These are phyloP conservation scores for Capsella rubella DNA, from an alignment of 441 rosid species.

Conservation along the genomic window DNA sequence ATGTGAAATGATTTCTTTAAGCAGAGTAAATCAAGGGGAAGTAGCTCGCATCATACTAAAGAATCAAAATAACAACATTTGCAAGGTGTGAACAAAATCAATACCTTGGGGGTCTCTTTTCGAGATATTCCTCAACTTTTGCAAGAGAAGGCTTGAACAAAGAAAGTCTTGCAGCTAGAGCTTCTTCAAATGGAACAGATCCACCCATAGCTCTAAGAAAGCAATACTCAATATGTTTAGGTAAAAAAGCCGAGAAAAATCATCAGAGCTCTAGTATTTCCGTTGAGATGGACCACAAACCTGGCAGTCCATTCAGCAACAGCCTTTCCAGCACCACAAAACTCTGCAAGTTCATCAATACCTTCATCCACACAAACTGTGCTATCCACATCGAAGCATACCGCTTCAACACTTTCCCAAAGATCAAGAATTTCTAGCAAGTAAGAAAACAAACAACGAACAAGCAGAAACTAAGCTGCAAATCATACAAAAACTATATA, in stretches of 20 bases:
- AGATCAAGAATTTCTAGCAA: slow-evolving; percentile 71
- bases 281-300: slow-evolving; percentile 49
- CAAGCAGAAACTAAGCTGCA: slow-evolving; percentile 27
- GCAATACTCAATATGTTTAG: slow-evolving; percentile 30
- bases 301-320: slow-evolving; percentile 99
- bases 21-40: slow-evolving; percentile 22
- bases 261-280: slow-evolving; percentile 25
- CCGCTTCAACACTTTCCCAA: slow-evolving; percentile 84
- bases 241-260: slow-evolving; percentile 4
- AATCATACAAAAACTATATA: slow-evolving; percentile 18
- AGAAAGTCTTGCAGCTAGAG: slow-evolving; percentile 86
- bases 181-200: slow-evolving; percentile 94
- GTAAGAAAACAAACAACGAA: slow-evolving; percentile 38
- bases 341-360: slow-evolving; percentile 97
- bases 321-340: slow-evolving; percentile 97
- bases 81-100: not conserved
- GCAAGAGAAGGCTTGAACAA: slow-evolving; percentile 85
- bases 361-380: slow-evolving; percentile 98
- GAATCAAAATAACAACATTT: slow-evolving; percentile 2
- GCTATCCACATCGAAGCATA: slow-evolving; percentile 99
- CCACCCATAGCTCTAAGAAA: slow-evolving; percentile 95
- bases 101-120: slow-evolving; percentile 83
- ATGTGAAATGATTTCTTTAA: not conserved
- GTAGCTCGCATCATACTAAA: slow-evolving; percentile 6
- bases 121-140: slow-evolving; percentile 80